These are phyloP conservation scores for Cladophialophora exuberans DNA, from an alignment of 2,329 filamentous ascomycete species.

Conservation along the genomic window DNA sequence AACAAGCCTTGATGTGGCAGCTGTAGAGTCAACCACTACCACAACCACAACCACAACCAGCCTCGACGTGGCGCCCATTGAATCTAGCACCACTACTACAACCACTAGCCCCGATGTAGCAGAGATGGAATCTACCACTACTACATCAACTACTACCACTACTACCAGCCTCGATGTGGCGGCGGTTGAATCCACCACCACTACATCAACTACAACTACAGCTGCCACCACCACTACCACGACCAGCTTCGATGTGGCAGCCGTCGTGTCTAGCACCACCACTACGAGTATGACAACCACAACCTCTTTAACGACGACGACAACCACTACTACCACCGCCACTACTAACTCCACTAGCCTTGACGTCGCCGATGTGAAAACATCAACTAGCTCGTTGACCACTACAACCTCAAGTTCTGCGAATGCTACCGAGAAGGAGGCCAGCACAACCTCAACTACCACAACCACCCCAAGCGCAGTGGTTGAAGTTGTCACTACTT, in stretches of 20 bases:
- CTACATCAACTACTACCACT: slow-evolving; percentile 8
- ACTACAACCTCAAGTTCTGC: too few relatives aligned
- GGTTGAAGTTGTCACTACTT: slow-evolving; percentile 3
- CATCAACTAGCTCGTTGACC: too few relatives aligned
- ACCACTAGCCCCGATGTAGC: slow-evolving; percentile 1
- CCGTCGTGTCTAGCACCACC: too few relatives aligned
- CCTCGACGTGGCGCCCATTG: not conserved
- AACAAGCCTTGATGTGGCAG: not conserved
- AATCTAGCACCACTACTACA: slow-evolving; percentile 1
- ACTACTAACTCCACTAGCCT: too few relatives aligned
- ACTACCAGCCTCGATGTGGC: not conserved
- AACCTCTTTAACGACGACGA: not conserved
- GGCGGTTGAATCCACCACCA: not conserved
- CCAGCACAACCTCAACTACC: too few relatives aligned
- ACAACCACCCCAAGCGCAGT: too few relatives aligned
- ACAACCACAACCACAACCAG: slow-evolving; percentile 5
- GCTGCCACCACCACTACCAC: not conserved
- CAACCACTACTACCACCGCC: not conserved
- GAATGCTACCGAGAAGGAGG: too few relatives aligned
- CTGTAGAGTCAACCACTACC: not conserved
- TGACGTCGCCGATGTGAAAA: too few relatives aligned
- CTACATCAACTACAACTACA: not conserved
- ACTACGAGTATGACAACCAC: too few relatives aligned
- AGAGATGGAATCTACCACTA: not conserved
- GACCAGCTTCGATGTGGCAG: not conserved